Percentiles rank a stretch among this genome's conserved stretches.
phyloP scores from a whole-genome alignment of 2,329 filamentous ascomycete species.

The Epicoccum sorghinum region DNA sequence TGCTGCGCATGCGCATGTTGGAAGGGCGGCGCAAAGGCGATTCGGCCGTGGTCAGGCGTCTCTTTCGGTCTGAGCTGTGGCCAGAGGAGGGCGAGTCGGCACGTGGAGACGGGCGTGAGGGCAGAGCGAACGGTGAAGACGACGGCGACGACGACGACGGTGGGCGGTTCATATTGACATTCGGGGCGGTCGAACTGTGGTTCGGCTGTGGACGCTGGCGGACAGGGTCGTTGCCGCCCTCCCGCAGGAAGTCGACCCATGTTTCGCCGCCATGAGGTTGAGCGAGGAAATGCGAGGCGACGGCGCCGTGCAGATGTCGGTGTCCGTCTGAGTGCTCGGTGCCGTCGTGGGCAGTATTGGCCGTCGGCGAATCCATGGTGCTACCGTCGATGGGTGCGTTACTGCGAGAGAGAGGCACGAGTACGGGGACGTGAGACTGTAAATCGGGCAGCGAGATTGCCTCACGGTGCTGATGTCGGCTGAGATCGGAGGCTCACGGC shows the following conservation, averaged over 20 bases:
- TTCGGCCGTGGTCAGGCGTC: slow-evolving; percentile 43
- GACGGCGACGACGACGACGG: slow-evolving; percentile 11
- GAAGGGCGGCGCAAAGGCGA: slow-evolving; percentile 39
- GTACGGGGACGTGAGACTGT: neutral
- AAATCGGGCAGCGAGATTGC: neutral
- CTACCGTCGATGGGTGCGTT: neutral
- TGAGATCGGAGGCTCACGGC: slow-evolving; percentile 30
- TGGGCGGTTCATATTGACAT: slow-evolving; percentile 4
- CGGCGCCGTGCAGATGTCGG: slow-evolving; percentile 27
- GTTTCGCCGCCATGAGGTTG: slow-evolving; percentile 39
- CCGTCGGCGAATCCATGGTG: slow-evolving; percentile 7
- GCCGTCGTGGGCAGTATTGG: neutral
- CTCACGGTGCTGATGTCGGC: neutral
- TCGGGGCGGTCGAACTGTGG: slow-evolving; percentile 16
- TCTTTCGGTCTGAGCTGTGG: slow-evolving; percentile 42
- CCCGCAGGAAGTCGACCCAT: slow-evolving; percentile 45
- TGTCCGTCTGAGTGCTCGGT: neutral
- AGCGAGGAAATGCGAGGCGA: slow-evolving; percentile 37
- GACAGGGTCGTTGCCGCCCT: slow-evolving; percentile 26
- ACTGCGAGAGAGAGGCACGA: neutral
- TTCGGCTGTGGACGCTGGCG: slow-evolving; percentile 5
- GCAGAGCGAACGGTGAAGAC: slow-evolving; percentile 24
- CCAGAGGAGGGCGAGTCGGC: slow-evolving; percentile 27
- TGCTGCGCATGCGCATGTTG: slow-evolving; percentile 31
- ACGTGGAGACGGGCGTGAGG: slow-evolving; percentile 24